phyloP scores from a whole-genome alignment of 257 asterid genomes.

The Sherardia arvensis region DNA sequence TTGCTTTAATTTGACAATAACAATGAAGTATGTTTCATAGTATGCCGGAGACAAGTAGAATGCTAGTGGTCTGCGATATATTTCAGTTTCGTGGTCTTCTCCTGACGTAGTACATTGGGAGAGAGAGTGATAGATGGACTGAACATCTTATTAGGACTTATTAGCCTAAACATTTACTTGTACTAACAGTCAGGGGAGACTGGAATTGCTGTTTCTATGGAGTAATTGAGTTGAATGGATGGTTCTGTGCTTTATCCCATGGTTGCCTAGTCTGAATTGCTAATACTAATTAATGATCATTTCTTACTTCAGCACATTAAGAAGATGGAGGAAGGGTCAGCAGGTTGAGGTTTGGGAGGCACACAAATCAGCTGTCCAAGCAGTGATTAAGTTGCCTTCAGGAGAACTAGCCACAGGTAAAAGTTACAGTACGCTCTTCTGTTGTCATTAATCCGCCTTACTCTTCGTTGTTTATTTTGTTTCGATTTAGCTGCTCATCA shows the following conservation, averaged over 20 bases:
- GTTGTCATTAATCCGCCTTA: neutral
- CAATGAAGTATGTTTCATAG: neutral
- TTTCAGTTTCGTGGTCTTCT: neutral
- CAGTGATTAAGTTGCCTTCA: constrained; percentile 72
- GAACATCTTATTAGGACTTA: neutral
- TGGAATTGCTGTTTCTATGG: neutral
- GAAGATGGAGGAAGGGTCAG: constrained; percentile 88
- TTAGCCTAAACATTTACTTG: neutral
- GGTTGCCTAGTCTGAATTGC: neutral
- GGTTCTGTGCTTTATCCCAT: neutral
- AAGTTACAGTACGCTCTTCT: neutral
- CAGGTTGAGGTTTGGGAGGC: constrained; percentile 80
- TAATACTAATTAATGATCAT: neutral
- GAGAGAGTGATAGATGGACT: neutral
- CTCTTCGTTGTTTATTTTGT: neutral
- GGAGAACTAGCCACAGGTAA: constrained; percentile 90
- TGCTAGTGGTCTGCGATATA: neutral
- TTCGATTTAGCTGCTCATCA: neutral
- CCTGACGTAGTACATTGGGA: neutral
- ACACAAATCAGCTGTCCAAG: constrained; percentile 74
- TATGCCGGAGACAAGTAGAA: neutral
- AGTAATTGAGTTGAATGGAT: neutral
- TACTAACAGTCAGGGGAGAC: neutral
- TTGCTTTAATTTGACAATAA: neutral
- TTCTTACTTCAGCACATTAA: constrained; percentile 44